These are phyloP conservation scores for Botrytis medusae DNA, from an alignment of 2,329 filamentous ascomycete species.

Conservation along the genomic window DNA sequence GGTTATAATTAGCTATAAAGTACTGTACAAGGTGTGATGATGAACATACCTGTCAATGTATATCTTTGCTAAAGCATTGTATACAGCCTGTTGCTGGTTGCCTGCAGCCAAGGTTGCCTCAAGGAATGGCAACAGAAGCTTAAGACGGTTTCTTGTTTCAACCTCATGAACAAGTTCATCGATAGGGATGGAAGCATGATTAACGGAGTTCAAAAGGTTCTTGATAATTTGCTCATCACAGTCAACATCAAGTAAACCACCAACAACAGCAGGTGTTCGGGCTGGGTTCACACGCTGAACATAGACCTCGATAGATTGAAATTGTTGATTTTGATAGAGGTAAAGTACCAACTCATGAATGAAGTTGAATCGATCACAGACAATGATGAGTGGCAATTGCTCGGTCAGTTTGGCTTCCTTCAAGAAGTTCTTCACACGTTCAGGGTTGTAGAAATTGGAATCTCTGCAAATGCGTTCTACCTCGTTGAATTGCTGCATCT, in stretches of 20 bases:
- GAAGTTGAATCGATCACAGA: conserved; percentile 99
- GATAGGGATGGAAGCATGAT: conserved; percentile 82
- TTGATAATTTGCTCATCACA: conserved; percentile 98
- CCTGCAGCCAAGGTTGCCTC: conserved; percentile 86
- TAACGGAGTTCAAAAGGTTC: conserved; percentile 80
- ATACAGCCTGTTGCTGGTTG: conserved; percentile 94
- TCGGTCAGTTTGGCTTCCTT: conserved; percentile 93
- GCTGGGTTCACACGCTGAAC: conserved; percentile 95
- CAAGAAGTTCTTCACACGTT: conserved; percentile 90
- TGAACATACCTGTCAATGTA: conserved; percentile 75
- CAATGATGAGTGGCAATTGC: conserved; percentile 93
- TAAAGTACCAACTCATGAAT: conserved; percentile 95
- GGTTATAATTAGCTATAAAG: too few relatives aligned
- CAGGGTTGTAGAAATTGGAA: not conserved
- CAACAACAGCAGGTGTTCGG: conserved; percentile 87
- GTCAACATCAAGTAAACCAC: conserved; percentile 91
- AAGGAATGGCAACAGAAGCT: conserved; percentile 92
- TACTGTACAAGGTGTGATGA: too few relatives aligned
- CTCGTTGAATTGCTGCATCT: conserved; percentile 89
- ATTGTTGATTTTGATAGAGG: conserved; percentile 98
- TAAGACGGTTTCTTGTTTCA: conserved; percentile 92
- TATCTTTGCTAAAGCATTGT: conserved; percentile 97
- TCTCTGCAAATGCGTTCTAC: conserved; percentile 97
- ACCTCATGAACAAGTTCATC: conserved; percentile 93
- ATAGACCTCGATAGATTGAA: conserved; percentile 97